Percentiles rank a stretch among this genome's conserved stretches.
phyloP scores from a whole-genome alignment of 2,329 filamentous ascomycete genomes.

The Trichoderma endophyticum region DNA sequence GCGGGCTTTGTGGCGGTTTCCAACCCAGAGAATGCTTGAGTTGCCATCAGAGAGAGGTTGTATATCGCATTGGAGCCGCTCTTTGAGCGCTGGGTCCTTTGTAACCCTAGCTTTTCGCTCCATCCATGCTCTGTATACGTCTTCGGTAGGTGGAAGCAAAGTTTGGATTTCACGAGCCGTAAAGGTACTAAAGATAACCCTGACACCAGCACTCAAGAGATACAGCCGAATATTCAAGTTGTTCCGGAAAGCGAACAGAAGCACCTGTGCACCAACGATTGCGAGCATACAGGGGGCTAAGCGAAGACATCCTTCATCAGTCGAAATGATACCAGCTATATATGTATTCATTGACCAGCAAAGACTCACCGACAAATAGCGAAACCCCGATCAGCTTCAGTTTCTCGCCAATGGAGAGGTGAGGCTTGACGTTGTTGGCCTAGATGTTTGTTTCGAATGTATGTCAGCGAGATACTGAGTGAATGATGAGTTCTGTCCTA shows the following conservation, averaged over 20 bases:
- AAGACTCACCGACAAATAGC: slow-evolving; percentile 20
- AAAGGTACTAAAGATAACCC: slow-evolving; percentile 23
- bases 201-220: slow-evolving; percentile 21
- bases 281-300: slow-evolving; percentile 20
- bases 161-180: slow-evolving; percentile 26
- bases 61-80: slow-evolving; percentile 22
- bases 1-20: slow-evolving; percentile 26
- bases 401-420: slow-evolving; percentile 23
- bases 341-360: neutral
- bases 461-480: neutral
- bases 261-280: slow-evolving; percentile 16
- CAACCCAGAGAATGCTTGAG: slow-evolving; percentile 29
- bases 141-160: slow-evolving; percentile 21
- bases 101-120: slow-evolving; percentile 20
- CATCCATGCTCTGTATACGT: slow-evolving; percentile 26
- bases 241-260: slow-evolving; percentile 22
- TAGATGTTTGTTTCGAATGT: neutral
- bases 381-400: slow-evolving; percentile 18
- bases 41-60: slow-evolving; percentile 21
- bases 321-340: neutral
- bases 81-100: slow-evolving; percentile 16
- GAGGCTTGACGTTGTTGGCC: slow-evolving; percentile 20
- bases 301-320: neutral
- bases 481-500: neutral
- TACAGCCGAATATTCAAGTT: slow-evolving; percentile 21